A percentile compares a stretch with the other conserved stretches of the same genome.
phyloP scores from a whole-genome alignment of 176 grass and related monocot species.

The Melocanna baccifera region DNA sequence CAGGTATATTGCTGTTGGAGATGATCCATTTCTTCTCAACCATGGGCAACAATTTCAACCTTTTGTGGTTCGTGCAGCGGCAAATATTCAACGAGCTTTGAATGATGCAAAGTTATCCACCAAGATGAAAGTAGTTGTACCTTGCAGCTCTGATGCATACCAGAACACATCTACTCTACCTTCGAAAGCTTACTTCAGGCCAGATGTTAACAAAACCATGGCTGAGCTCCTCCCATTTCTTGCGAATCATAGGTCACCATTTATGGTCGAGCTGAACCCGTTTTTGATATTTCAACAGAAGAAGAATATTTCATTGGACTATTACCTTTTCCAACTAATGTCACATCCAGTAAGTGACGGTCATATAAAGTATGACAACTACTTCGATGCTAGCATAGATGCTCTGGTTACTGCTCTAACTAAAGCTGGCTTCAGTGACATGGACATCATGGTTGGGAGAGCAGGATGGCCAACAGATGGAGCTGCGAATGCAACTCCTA shows the following conservation, averaged over 20 bases:
- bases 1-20: conserved; percentile 80
- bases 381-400: conserved; percentile 82
- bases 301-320: conserved; percentile 78
- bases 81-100: conserved; percentile 74
- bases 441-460: conserved; percentile 69
- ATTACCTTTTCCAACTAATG: conserved; percentile 71
- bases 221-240: conserved; percentile 84
- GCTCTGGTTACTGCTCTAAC: conserved; percentile 72
- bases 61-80: conserved; percentile 66
- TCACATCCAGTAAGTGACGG: conserved; percentile 64
- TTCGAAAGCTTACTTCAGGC: conserved; percentile 73
- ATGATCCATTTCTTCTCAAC: conserved; percentile 76
- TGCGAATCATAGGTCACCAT: conserved; percentile 63
- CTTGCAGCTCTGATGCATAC: conserved; percentile 68
- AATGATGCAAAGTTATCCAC: conserved; percentile 56
- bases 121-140: conserved; percentile 78
- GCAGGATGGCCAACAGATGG: conserved; percentile 96
- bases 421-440: conserved; percentile 65
- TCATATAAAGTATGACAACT: conserved; percentile 76
- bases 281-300: conserved; percentile 63
- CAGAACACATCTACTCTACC: conserved; percentile 62
- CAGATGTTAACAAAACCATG: conserved; percentile 86
- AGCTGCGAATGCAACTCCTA: conserved; percentile 75
- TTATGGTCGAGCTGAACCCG: conserved; percentile 81
- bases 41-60: conserved; percentile 60